Percentiles rank a stretch among this genome's conserved stretches.
These are phyloP conservation scores for Scutellaria minor DNA, from an alignment of 257 asterid species.

Conservation along the genomic window DNA sequence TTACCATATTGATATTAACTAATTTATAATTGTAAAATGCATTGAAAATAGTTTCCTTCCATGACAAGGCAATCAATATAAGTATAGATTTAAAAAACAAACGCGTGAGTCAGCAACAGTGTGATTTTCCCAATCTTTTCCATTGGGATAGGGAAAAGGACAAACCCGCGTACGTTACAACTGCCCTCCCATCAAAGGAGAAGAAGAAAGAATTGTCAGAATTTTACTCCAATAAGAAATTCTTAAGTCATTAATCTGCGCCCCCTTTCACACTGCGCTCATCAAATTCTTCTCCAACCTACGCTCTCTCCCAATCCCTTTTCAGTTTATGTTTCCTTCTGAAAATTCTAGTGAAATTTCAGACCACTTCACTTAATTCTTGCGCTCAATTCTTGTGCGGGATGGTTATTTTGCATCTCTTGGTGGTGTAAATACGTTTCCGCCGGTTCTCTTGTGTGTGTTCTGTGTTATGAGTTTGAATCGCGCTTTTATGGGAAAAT, in stretches of 20 bases:
- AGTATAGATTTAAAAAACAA: not conserved
- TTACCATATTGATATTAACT: too few relatives aligned
- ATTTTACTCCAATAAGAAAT: constrained; percentile 1
- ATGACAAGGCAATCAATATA: constrained; percentile 23
- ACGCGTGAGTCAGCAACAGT: constrained; percentile 26
- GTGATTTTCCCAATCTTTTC: constrained; percentile 33
- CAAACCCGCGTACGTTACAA: constrained; percentile 43
- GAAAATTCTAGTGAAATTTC: constrained; percentile 35
- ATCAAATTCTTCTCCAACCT: constrained; percentile 18
- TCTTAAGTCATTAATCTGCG: constrained; percentile 42
- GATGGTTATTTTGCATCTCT: not conserved
- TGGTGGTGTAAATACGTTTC: constrained; percentile 20
- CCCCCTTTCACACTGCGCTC: constrained; percentile 26
- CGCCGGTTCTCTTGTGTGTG: constrained; percentile 4
- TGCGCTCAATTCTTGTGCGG: not conserved
- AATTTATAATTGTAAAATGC: constrained; percentile 1
- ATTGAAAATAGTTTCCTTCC: constrained; percentile 27
- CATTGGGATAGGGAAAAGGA: constrained; percentile 18
- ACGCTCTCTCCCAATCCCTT: not conserved
- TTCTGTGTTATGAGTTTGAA: constrained; percentile 20
- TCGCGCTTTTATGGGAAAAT: constrained; percentile 22
- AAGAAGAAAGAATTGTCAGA: constrained; percentile 15
- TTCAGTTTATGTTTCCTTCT: not conserved
- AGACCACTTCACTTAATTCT: constrained; percentile 15
- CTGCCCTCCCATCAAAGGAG: constrained; percentile 5